These are phyloP conservation scores for Wickerhamiella domercqiae DNA, from an alignment of 805 yeast species.

Conservation along the genomic window DNA sequence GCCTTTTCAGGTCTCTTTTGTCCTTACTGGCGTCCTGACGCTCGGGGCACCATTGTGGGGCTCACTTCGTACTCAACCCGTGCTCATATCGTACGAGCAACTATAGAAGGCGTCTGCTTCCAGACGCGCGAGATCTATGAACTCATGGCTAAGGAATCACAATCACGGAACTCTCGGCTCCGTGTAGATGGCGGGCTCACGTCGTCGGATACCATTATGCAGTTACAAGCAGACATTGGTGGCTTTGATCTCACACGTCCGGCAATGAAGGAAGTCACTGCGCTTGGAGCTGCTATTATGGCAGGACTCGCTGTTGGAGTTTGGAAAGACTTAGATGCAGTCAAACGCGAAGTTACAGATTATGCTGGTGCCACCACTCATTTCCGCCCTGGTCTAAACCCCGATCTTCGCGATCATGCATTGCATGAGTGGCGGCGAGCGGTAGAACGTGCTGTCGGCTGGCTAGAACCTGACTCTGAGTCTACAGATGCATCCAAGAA, in stretches of 20 bases:
- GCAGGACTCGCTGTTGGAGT: conserved; percentile 65
- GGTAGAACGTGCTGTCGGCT: conserved; percentile 61
- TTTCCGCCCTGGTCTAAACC: conserved; percentile 31
- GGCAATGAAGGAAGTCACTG: conserved; percentile 76
- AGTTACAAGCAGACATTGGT: conserved; percentile 80
- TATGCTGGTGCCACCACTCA: conserved; percentile 13
- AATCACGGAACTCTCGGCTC: conserved; percentile 23
- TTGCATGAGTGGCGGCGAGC: conserved; percentile 81
- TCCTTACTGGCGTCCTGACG: conserved; percentile 89
- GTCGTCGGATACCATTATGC: conserved; percentile 78
- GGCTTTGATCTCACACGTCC: conserved; percentile 81
- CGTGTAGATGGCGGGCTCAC: conserved; percentile 93
- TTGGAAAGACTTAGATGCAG: conserved; percentile 67
- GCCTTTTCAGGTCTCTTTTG: conserved; percentile 90
- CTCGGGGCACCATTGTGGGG: conserved; percentile 87
- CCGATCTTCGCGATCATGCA: conserved; percentile 40
- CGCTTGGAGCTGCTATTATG: conserved; percentile 91
- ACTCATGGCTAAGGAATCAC: conserved; percentile 80
- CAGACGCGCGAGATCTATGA: conserved; percentile 82
- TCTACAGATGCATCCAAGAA: background rate
- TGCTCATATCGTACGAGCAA: conserved; percentile 85
- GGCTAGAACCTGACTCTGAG: conserved; percentile 34
- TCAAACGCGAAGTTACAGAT: conserved; percentile 23
- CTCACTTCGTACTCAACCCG: conserved; percentile 86
- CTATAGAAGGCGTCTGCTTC: conserved; percentile 87